These are phyloP conservation scores for Pezicula radicicola DNA, from an alignment of 2,329 filamentous ascomycete species.

Conservation along the genomic window DNA sequence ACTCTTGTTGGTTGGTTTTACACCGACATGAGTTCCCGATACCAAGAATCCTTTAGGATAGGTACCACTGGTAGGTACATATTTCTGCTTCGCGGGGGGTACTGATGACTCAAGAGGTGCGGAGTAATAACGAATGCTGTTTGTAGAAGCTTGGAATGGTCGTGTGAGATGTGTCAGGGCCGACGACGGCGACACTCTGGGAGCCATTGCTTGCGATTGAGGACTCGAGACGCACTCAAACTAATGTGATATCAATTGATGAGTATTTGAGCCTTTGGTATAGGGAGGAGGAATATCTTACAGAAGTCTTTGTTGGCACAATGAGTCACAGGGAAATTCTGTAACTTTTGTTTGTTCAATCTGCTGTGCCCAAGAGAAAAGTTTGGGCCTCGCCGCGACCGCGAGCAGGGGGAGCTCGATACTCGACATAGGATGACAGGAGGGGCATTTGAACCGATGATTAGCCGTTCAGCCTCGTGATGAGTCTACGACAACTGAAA, in stretches of 20 bases:
- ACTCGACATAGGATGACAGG: no score
- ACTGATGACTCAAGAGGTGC: constrained; percentile 56
- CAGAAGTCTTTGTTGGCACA: background rate
- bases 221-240: background rate
- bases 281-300: background rate
- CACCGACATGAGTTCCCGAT: constrained; percentile 84
- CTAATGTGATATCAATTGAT: background rate
- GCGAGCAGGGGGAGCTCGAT: background rate
- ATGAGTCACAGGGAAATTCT: background rate
- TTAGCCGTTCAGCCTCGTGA: no score
- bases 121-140: constrained; percentile 47
- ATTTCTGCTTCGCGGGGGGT: constrained; percentile 82
- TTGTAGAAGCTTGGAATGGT: constrained; percentile 17
- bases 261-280: background rate
- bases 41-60: constrained; percentile 90
- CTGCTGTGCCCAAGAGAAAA: background rate
- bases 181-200: constrained; percentile 16
- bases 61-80: constrained; percentile 78
- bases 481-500: no score
- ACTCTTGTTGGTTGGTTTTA: constrained; percentile 88
- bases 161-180: constrained; percentile 19
- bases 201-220: constrained; percentile 21
- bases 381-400: background rate
- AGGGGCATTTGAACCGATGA: no score
- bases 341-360: background rate